Percentiles rank a stretch among this genome's conserved stretches.
Conservation (phyloP, 2,329 filamentous ascomycete genomes). For the Aschersonia sp. region DNA sequence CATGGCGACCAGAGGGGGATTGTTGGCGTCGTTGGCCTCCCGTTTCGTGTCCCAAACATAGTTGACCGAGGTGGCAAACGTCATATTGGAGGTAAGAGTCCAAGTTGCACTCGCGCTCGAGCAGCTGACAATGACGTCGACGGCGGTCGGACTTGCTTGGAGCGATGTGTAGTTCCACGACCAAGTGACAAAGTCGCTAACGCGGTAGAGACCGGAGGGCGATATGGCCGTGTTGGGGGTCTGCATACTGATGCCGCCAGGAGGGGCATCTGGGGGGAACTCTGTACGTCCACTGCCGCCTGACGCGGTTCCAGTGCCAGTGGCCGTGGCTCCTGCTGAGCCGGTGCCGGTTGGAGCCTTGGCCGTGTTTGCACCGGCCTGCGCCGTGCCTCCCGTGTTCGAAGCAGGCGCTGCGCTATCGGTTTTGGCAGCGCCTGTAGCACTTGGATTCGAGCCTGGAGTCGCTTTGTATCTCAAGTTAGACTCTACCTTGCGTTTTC, state of each 20-base stretch:
- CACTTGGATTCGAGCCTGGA: not conserved
- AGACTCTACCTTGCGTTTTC: not conserved
- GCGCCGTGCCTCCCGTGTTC: conserved; percentile 3
- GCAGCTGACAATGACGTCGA: conserved; percentile 46
- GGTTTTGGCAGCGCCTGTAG: conserved; percentile 5
- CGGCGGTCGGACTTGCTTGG: conserved; percentile 39
- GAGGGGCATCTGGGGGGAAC: conserved; percentile 29
- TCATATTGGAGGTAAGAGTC: conserved; percentile 51
- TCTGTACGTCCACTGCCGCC: conserved; percentile 17
- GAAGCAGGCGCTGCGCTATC: not conserved
- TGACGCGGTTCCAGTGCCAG: conserved; percentile 4
- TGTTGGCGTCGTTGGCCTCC: conserved; percentile 27
- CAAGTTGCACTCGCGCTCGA: conserved; percentile 36
- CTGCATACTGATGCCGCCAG: conserved; percentile 37
- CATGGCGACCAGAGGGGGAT: conserved; percentile 35
- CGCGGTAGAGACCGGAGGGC: conserved; percentile 40
- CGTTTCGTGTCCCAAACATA: conserved; percentile 45
- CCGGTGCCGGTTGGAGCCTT: conserved; percentile 19
- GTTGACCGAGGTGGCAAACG: conserved; percentile 32
- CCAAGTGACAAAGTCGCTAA: conserved; percentile 44
- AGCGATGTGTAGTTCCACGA: conserved; percentile 53
- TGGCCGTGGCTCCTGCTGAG: conserved; percentile 14
- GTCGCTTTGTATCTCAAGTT: not conserved
- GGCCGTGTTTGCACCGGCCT: conserved; percentile 24
- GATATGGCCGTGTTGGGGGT: conserved; percentile 30